These are phyloP conservation scores for Pelargonium citronellum DNA, from an alignment of 441 rosid genomes.

Conservation along the genomic window DNA sequence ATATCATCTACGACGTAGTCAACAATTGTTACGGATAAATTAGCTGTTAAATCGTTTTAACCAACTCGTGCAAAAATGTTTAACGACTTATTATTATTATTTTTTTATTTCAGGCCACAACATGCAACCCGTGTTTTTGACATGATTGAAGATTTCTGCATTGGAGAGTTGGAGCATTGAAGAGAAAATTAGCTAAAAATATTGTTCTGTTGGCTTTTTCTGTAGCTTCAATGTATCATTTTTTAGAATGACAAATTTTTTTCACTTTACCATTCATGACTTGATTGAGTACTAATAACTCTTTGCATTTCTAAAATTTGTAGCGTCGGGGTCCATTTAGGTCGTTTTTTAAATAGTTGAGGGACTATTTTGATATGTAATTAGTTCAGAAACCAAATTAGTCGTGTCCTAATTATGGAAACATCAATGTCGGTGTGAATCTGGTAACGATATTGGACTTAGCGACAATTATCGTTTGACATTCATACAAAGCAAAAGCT, in stretches of 20 bases:
- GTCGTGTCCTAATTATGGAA: no score
- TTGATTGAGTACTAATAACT: background rate
- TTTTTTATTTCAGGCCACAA: slow-evolving; percentile 58
- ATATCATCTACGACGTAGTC: no score
- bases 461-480: no score
- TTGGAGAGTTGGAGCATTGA: slow-evolving; percentile 56
- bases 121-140: slow-evolving; percentile 76
- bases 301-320: no score
- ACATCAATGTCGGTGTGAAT: no score
- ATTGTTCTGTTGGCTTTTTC: slow-evolving; percentile 1
- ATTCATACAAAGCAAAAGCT: no score
- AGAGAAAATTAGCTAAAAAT: background rate
- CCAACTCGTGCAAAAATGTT: background rate
- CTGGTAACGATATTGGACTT: no score
- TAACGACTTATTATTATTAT: no score
- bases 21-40: no score
- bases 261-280: background rate
- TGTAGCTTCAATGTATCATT: slow-evolving; percentile 5
- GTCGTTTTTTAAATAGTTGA: background rate
- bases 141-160: slow-evolving; percentile 82
- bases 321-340: no score
- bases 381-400: no score
- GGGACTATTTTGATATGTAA: no score
- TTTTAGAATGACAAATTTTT: background rate
- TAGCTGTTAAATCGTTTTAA: background rate